A percentile compares a stretch with the other conserved stretches of the same genome.
These are phyloP conservation scores for Psilocybe sp. DNA, from an alignment of 768 basidiomycete species.

Conservation along the genomic window DNA sequence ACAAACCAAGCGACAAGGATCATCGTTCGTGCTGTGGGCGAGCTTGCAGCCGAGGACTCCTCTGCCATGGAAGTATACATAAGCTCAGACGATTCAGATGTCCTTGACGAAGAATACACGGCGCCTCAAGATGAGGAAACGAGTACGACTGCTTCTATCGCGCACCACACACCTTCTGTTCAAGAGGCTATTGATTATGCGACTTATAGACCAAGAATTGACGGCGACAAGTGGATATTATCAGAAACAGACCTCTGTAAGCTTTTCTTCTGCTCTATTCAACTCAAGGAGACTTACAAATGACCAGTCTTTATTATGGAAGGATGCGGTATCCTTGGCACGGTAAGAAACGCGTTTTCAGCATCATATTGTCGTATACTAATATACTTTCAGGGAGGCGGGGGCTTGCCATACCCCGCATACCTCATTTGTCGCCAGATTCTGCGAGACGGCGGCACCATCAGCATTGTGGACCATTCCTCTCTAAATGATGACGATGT, in stretches of 20 bases:
- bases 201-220: constrained; percentile 33
- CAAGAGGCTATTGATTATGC: constrained; percentile 23
- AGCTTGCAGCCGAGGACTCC: constrained; percentile 24
- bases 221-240: constrained; percentile 40
- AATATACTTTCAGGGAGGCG: constrained; percentile 41
- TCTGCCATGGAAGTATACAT: background rate
- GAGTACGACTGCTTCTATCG: constrained; percentile 3
- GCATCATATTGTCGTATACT: background rate
- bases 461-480: constrained; percentile 44
- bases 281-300: background rate
- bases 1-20: constrained; percentile 49
- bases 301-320: constrained; percentile 61
- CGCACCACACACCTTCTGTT: constrained; percentile 10
- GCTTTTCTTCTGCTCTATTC: constrained; percentile 5
- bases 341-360: constrained; percentile 18
- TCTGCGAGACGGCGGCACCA: constrained; percentile 43
- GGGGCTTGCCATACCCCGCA: constrained; percentile 53
- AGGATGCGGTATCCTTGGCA: constrained; percentile 61
- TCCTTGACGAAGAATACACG: no score
- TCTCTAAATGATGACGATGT: constrained; percentile 40
- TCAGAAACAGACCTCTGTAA: constrained; percentile 42
- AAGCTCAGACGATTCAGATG: background rate
- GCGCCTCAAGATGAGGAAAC: constrained; percentile 13
- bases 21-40: constrained; percentile 61
- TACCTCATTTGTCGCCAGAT: constrained; percentile 52